A percentile compares a stretch with the other conserved stretches of the same genome.
These are phyloP conservation scores for Planoprotostelium fungivorum DNA, from an alignment of 78 protist species.

Conservation along the genomic window DNA sequence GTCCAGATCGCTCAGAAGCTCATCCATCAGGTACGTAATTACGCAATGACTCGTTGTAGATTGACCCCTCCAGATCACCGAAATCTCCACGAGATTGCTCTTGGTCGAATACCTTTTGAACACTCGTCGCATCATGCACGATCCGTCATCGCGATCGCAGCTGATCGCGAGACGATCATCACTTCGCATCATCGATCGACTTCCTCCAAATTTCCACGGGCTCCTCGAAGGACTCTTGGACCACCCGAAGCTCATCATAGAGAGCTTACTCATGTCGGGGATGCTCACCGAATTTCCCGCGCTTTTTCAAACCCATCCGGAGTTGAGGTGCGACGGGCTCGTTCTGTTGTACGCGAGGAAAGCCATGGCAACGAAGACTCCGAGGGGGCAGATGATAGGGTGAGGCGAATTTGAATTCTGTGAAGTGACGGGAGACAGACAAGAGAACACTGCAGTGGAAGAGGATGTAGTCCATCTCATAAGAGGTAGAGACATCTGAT, in stretches of 20 bases:
- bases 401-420: neutral
- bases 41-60: neutral
- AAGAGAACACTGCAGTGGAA: neutral
- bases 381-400: slow-evolving; percentile 28
- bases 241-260: slow-evolving; percentile 30
- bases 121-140: slow-evolving; percentile 6
- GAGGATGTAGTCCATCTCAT: neutral
- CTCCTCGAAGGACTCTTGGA: slow-evolving; percentile 11
- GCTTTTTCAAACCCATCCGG: slow-evolving; percentile 23
- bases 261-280: slow-evolving; percentile 52
- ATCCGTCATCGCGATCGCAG: neutral
- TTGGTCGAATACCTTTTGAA: slow-evolving; percentile 52
- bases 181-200: slow-evolving; percentile 14
- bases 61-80: neutral
- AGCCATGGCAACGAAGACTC: slow-evolving; percentile 37
- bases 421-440: neutral
- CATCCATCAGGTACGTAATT: neutral
- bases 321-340: slow-evolving; percentile 30
- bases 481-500: neutral
- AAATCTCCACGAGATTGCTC: slow-evolving; percentile 29
- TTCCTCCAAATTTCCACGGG: slow-evolving; percentile 23
- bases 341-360: slow-evolving; percentile 23
- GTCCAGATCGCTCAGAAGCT: neutral
- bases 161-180: slow-evolving; percentile 23
- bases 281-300: slow-evolving; percentile 45